Evolutionary conservation across 305 asterid species (phyloP).

Genomic region (Stenogyne calaminthoides): DNA sequence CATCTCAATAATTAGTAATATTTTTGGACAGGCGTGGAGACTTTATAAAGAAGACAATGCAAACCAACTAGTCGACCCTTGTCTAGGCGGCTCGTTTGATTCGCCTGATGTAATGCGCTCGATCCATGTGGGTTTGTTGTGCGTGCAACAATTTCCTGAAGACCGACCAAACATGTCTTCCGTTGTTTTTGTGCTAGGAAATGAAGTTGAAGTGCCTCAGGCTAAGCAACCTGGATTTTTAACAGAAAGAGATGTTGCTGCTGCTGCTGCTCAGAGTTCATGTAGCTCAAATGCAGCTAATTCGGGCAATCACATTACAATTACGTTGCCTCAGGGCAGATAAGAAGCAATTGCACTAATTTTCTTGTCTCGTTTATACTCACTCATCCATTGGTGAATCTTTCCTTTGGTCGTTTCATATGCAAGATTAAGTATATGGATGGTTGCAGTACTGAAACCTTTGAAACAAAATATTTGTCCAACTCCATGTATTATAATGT

Average conservation of each 20-base stretch:
- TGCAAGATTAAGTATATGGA: too few species aligned
- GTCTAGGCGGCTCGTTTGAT: background rate
- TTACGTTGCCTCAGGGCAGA: background rate
- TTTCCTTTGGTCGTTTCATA: too few species aligned
- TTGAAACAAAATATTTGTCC: too few species aligned
- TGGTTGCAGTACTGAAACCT: too few species aligned
- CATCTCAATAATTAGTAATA: background rate
- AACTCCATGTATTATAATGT: too few species aligned
- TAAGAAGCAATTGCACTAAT: background rate
- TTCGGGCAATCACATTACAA: slow-evolving; percentile 19
- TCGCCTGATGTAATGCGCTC: background rate
- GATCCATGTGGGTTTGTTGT: slow-evolving; percentile 9
- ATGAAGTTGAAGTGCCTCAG: slow-evolving; percentile 3
- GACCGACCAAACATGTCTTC: slow-evolving; percentile 23
- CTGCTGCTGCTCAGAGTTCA: background rate
- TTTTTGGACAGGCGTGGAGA: slow-evolving; percentile 3
- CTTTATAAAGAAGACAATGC: background rate
- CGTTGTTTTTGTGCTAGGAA: slow-evolving; percentile 17
- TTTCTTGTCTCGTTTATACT: too few species aligned
- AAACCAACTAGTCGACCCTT: background rate
- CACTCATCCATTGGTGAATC: too few species aligned
- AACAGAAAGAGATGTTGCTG: background rate
- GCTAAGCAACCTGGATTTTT: slow-evolving; percentile 20
- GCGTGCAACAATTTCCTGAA: slow-evolving; percentile 9
- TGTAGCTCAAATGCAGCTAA: slow-evolving; percentile 12